These are phyloP conservation scores for Exophiala lecanii-corni DNA, from an alignment of 2,329 filamentous ascomycete species.

Conservation along the genomic window DNA sequence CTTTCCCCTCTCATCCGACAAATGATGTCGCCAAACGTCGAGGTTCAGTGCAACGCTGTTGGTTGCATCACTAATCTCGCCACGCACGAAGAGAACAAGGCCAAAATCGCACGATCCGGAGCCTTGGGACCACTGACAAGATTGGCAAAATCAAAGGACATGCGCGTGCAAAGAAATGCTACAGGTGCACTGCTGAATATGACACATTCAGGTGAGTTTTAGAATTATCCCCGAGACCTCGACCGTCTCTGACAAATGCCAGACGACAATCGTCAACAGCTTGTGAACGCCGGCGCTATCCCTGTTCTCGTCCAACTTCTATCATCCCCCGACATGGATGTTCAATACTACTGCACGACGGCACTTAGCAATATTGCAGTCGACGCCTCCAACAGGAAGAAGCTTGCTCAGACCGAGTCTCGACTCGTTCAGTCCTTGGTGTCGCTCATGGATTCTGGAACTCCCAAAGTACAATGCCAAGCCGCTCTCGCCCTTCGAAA, in stretches of 20 bases:
- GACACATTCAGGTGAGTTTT: slow-evolving; percentile 83
- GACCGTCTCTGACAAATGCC: slow-evolving; percentile 12
- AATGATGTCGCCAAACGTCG: slow-evolving; percentile 97
- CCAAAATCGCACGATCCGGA: slow-evolving; percentile 93
- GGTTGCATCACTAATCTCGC: slow-evolving; percentile 98
- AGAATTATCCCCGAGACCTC: neutral
- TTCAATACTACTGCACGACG: slow-evolving; percentile 99
- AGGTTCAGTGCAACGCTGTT: slow-evolving; percentile 98
- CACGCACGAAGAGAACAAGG: slow-evolving; percentile 98
- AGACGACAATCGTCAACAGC: slow-evolving; percentile 97
- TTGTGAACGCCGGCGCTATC: slow-evolving; percentile 96
- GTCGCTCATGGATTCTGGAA: slow-evolving; percentile 94
- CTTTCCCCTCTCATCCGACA: slow-evolving; percentile 89
- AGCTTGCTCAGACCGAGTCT: slow-evolving; percentile 83
- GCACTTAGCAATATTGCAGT: slow-evolving; percentile 98
- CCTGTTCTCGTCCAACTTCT: slow-evolving; percentile 93
- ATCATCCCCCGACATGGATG: slow-evolving; percentile 88
- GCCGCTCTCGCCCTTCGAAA: slow-evolving; percentile 91
- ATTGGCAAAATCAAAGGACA: slow-evolving; percentile 94
- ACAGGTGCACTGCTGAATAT: slow-evolving; percentile 96
- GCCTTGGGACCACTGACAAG: slow-evolving; percentile 86
- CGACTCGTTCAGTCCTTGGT: slow-evolving; percentile 91
- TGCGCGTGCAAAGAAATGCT: slow-evolving; percentile 96
- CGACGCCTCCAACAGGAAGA: slow-evolving; percentile 82
- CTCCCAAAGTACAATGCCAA: slow-evolving; percentile 96